Percentiles rank a stretch among this genome's conserved stretches.
These are phyloP conservation scores for Xylariaceae sp. DNA, from an alignment of 2,329 filamentous ascomycete species.

Conservation along the genomic window DNA sequence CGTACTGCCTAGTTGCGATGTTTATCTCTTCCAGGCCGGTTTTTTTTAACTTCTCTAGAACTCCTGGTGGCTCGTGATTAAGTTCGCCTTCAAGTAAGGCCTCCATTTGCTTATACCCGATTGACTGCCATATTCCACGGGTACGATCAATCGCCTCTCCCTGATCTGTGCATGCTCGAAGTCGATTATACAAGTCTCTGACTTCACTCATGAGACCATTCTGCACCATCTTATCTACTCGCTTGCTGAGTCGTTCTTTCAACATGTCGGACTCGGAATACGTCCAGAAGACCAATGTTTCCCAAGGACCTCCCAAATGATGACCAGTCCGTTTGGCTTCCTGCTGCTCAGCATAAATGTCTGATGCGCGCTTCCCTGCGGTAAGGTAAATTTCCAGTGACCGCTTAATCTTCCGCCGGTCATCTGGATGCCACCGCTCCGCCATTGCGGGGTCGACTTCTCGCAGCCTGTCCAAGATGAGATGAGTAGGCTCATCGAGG, in stretches of 20 bases:
- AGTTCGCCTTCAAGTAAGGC: slow-evolving; percentile 65
- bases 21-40: slow-evolving; percentile 77
- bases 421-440: slow-evolving; percentile 90
- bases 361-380: slow-evolving; percentile 80
- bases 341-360: slow-evolving; percentile 83
- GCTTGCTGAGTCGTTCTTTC: slow-evolving; percentile 71
- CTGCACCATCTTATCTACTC: slow-evolving; percentile 84
- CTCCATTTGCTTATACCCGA: slow-evolving; percentile 92
- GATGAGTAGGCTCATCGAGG: slow-evolving; percentile 71
- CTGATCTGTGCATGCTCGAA: slow-evolving; percentile 42
- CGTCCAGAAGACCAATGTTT: slow-evolving; percentile 83
- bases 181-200: slow-evolving; percentile 50
- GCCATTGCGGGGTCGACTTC: slow-evolving; percentile 92
- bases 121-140: slow-evolving; percentile 93
- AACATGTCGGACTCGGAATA: slow-evolving; percentile 74
- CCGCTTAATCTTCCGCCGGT: slow-evolving; percentile 84
- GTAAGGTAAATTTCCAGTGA: slow-evolving; percentile 89
- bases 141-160: slow-evolving; percentile 70
- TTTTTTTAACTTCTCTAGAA: slow-evolving; percentile 61
- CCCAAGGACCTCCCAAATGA: slow-evolving; percentile 46
- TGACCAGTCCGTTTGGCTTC: slow-evolving; percentile 39
- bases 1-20: slow-evolving; percentile 84
- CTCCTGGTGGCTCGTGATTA: slow-evolving; percentile 38
- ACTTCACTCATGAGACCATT: slow-evolving; percentile 58
- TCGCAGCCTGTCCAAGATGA: slow-evolving; percentile 73